These are phyloP conservation scores for Dryadomyces quercus-mongolicae DNA, from an alignment of 2,329 filamentous ascomycete species.

Conservation along the genomic window DNA sequence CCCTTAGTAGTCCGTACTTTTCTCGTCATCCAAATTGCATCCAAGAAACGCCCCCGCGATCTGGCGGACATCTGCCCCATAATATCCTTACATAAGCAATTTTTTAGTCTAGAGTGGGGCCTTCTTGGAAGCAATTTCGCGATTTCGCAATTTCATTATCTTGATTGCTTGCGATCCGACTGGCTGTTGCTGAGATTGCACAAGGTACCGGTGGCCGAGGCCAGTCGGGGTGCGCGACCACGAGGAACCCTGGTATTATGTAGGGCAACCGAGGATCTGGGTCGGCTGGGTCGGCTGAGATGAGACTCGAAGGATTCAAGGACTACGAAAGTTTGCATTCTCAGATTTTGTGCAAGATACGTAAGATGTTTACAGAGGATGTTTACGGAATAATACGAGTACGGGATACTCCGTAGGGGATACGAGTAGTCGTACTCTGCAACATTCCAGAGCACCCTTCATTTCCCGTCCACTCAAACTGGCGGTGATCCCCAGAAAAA, in stretches of 20 bases:
- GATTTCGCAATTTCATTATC: background rate
- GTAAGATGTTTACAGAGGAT: no score
- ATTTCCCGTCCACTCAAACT: background rate
- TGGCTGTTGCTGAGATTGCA: background rate
- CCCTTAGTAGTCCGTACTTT: no score
- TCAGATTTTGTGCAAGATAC: no score
- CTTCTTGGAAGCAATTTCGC: background rate
- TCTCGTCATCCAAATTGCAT: no score
- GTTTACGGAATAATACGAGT: no score
- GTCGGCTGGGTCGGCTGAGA: background rate
- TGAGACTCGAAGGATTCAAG: background rate
- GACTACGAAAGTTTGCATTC: no score
- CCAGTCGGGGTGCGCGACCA: background rate
- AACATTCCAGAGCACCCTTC: no score
- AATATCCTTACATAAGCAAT: background rate
- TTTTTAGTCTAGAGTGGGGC: background rate
- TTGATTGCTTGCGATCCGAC: background rate
- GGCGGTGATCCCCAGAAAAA: background rate
- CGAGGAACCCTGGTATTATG: background rate
- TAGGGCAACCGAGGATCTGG: background rate
- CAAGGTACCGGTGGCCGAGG: background rate
- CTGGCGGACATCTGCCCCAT: no score
- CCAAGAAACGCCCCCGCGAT: no score
- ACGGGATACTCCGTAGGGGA: no score
- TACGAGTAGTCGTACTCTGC: no score